Base-by-base conservation (phyloP, 352 stramenopile genomes). In the Phytopythium ostracodes region DNA sequence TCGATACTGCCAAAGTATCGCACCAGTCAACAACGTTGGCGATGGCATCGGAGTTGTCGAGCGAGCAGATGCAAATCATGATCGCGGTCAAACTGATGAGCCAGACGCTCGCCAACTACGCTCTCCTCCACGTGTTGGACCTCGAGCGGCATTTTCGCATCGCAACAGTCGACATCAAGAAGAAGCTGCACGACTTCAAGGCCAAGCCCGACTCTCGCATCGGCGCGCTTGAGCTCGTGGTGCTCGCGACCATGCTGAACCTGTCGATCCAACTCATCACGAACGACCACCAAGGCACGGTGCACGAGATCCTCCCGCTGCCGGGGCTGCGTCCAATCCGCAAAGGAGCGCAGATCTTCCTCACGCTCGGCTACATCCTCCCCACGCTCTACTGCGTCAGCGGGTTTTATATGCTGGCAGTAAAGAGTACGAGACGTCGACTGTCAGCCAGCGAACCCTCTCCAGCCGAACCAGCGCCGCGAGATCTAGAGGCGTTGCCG, bases 131-230 rank as follows among this genome's bases (percentile, higher is more conserved):
- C 42, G 77, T 87, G 0, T 62, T 88, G n/a, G 60, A 58, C 2
- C 65, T 95, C 24, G 75, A 79, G 56, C 57, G 66, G 4, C 68
- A 86, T 17, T 88, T 93, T 36, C 73, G 70, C 11, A 88, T 71
- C 55, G 65, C 62, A 18, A 68, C 71, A 1, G 71, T 93, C 11
- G 86, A 95, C 49, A 63, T 95, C 17, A 93, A 91, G 52, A 91
- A 87, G 66, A 80, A 78, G 47, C 57, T 95, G 53, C 86, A 95
- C 60, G 73, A 83, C 31, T 89, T 91, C 68, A 90, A 92, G 66
- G 78, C 75, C 33, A 61, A 71, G 57, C 59, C 72, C 35, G 71
- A 84, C n/a, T 50, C 78, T 1, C 82, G 86, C 20, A 71, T 92
- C 2, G 86, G 86, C 9, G 66, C 82, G 0, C 29, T 93, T 14